A percentile compares a stretch with the other conserved stretches of the same genome.
Conservation (phyloP, 202 grass and related monocot genomes). For the Thinopyrum obtusiflorum region DNA sequence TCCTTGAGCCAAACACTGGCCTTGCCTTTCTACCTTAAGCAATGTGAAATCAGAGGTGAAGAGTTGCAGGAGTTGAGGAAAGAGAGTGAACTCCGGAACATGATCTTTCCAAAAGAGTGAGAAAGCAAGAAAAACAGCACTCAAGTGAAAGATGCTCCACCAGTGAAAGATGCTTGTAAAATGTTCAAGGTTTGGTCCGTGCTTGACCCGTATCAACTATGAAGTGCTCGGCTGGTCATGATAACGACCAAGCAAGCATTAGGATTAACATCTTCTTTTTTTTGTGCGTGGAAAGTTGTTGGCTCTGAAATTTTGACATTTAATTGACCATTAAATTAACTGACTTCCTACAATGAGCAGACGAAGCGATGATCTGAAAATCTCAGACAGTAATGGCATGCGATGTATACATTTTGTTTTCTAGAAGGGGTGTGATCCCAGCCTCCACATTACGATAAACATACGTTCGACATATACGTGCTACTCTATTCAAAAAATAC, state of each 20-base stretch:
- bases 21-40: background rate
- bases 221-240: background rate
- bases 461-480: too few relatives aligned
- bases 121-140: conserved; percentile 5
- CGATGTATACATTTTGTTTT: too few relatives aligned
- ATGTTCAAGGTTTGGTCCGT: background rate
- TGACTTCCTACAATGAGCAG: background rate
- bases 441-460: too few relatives aligned
- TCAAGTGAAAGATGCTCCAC: too few relatives aligned
- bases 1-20: conserved; percentile 42
- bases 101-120: conserved; percentile 16
- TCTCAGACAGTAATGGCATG: too few relatives aligned
- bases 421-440: too few relatives aligned
- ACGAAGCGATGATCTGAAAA: background rate
- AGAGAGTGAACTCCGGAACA: background rate
- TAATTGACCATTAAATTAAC: background rate
- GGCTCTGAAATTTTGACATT: background rate
- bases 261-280: background rate
- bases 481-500: too few relatives aligned
- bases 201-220: background rate
- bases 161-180: too few relatives aligned
- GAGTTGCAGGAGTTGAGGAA: background rate
- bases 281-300: background rate
- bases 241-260: background rate
- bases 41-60: conserved; percentile 38